A percentile compares a stretch with the other conserved stretches of the same genome.
Evolutionary conservation across 2,329 filamentous ascomycete species (phyloP).

Genomic region (Phaeoacremonium minimum): DNA sequence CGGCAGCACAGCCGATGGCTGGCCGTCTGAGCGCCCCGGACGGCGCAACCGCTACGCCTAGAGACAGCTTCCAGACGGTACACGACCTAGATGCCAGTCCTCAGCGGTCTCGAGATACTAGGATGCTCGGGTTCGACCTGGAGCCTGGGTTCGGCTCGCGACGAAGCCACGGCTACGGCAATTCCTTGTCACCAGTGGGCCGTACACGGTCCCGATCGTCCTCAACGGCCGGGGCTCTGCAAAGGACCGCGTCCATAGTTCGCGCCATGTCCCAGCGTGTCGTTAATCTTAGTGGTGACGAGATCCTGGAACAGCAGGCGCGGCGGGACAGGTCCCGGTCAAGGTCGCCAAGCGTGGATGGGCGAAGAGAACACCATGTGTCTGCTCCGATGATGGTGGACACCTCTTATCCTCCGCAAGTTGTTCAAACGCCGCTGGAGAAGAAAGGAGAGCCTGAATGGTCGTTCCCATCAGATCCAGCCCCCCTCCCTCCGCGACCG

Average conservation of each 20-base stretch:
- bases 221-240: conserved; percentile 60
- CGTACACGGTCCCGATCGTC: conserved; percentile 55
- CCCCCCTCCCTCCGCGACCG: conserved; percentile 22
- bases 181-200: conserved; percentile 43
- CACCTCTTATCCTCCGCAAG: conserved; percentile 48
- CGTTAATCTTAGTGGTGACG: conserved; percentile 94
- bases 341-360: conserved; percentile 49
- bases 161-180: conserved; percentile 53
- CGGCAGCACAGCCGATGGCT: conserved; percentile 51
- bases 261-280: conserved; percentile 93
- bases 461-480: conserved; percentile 20
- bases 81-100: conserved; percentile 53
- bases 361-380: conserved; percentile 42
- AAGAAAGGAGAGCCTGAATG: conserved; percentile 33
- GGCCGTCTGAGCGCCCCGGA: conserved; percentile 34
- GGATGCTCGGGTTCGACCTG: conserved; percentile 49
- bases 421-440: conserved; percentile 37
- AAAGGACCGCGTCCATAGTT: conserved; percentile 70
- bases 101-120: conserved; percentile 40
- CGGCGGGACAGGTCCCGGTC: conserved; percentile 58
- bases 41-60: conserved; percentile 32
- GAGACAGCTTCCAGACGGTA: conserved; percentile 55
- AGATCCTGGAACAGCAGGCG: conserved; percentile 70
- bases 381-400: conserved; percentile 38
- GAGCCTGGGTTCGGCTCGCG: conserved; percentile 53